Base-by-base conservation (phyloP, 352 stramenopile species). In the Globisporangium paroecandrum region DNA sequence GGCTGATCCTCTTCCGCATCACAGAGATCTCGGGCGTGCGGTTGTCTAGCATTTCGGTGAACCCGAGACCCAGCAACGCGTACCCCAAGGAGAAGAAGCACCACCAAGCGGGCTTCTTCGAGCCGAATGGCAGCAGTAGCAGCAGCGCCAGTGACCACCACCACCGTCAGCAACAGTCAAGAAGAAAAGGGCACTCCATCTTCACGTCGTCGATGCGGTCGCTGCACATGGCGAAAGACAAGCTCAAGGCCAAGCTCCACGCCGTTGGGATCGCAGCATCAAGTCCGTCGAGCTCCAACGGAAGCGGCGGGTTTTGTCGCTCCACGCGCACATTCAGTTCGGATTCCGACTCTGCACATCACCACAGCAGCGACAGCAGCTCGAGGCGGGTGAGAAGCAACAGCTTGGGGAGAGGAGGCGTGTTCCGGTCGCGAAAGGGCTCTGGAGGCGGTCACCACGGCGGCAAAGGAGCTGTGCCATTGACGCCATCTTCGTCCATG, bases 181-280 rank as follows among this genome's bases (percentile, higher is more conserved):
- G 49, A 56, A 56, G 22, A 3, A 58, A 58, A 27, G 10, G 24
- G 6, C 0, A 0, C 25, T 24, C 49, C 12, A n/a, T 59, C 1
- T 10, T 59, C 15, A 10, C 27, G 27, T 22, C 54, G 1, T 59
- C 54, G 1, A 24, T 59, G 27, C 54, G 54, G 13, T 59, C 54
- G 2, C 27, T 59, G 18, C 54, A 59, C 27, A 38, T 59, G 54
- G 54, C 34, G 25, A 59, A 59, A 43, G 54, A 32, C 54, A 59
- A 59, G 27, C 54, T 59, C 54, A 22, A 41, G 25, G 54, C 25
- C 27, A 59, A 59, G 27, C 54, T 59, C 15, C 54, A 59, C 27
- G 15, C 15, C 6, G 41, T 49, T 49, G 54, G 25, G 54, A 15
- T 59, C 27, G 54, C 41, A 10, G 15, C 3, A 9, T 8, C 41